A percentile compares a stretch with the other conserved stretches of the same genome.
Evolutionary conservation across 345 rosid genomes (phyloP).

Genomic region (Clausena lansium): DNA sequence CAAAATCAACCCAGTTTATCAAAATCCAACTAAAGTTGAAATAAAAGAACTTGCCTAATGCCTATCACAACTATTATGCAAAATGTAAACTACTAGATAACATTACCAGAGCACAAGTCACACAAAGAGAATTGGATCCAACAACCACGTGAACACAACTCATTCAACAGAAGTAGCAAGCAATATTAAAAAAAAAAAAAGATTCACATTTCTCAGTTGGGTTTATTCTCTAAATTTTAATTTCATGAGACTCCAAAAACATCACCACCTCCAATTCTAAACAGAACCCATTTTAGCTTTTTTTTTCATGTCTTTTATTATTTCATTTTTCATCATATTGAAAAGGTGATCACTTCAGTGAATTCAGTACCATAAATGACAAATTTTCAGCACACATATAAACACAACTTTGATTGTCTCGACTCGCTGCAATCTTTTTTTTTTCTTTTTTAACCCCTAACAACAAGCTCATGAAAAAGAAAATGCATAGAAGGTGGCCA

Average conservation of each 20-base stretch:
- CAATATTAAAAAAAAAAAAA: neutral
- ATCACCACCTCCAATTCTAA: neutral
- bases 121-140: neutral
- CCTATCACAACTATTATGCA: neutral
- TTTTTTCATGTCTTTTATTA: no score
- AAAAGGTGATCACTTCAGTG: neutral
- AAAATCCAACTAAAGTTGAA: neutral
- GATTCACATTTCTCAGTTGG: neutral
- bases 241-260: neutral
- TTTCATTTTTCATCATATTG: neutral
- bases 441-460: no score
- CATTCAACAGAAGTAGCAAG: neutral
- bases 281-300: neutral
- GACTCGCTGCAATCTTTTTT: neutral
- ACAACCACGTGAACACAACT: neutral
- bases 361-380: neutral
- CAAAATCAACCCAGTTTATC: neutral
- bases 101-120: neutral
- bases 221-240: neutral
- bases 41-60: neutral
- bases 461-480: neutral
- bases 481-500: conserved; percentile 7
- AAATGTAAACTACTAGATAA: neutral
- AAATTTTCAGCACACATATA: neutral
- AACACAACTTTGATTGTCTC: neutral